Evolutionary conservation across 1,284 basidiomycete genomes (phyloP).

Genomic region (Rhodotorula sp.): DNA sequence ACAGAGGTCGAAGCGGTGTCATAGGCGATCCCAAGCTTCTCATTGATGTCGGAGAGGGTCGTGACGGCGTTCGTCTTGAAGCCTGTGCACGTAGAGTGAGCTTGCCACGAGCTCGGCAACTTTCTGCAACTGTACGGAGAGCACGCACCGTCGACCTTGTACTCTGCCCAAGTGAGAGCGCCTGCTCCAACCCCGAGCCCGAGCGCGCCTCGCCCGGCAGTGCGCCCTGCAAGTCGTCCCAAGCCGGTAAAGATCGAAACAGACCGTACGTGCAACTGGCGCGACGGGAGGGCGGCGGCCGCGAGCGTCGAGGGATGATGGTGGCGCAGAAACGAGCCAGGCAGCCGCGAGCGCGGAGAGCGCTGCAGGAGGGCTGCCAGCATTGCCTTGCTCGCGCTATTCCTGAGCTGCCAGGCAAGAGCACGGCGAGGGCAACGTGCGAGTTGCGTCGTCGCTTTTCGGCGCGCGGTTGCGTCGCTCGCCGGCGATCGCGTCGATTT

Average conservation of each 20-base stretch:
- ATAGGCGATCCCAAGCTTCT: conserved; percentile 28
- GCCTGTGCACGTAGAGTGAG: conserved; percentile 26
- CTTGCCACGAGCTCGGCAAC: background rate
- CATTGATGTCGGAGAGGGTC: conserved; percentile 28
- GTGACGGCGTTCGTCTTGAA: conserved; percentile 35
- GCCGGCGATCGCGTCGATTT: no score
- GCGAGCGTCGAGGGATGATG: conserved; percentile 4
- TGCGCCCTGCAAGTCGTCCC: conserved; percentile 36
- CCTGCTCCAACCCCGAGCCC: conserved; percentile 68
- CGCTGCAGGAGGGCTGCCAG: background rate
- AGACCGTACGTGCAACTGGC: conserved; percentile 30
- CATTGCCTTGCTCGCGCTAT: no score
- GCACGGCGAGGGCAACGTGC: no score
- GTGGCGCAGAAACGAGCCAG: conserved; percentile 13
- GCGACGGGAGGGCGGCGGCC: background rate
- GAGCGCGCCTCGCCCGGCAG: conserved; percentile 32
- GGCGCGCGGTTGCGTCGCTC: no score
- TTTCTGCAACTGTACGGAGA: background rate
- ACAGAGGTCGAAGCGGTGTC: conserved; percentile 20
- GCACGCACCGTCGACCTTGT: conserved; percentile 81
- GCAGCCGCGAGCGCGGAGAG: background rate
- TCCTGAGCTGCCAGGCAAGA: no score
- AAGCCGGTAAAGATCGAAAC: conserved; percentile 39
- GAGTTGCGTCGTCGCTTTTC: no score
- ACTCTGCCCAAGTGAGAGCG: conserved; percentile 87